Evolutionary conservation across 345 rosid species (phyloP).

Genomic region (Eucalyptus regnans): DNA sequence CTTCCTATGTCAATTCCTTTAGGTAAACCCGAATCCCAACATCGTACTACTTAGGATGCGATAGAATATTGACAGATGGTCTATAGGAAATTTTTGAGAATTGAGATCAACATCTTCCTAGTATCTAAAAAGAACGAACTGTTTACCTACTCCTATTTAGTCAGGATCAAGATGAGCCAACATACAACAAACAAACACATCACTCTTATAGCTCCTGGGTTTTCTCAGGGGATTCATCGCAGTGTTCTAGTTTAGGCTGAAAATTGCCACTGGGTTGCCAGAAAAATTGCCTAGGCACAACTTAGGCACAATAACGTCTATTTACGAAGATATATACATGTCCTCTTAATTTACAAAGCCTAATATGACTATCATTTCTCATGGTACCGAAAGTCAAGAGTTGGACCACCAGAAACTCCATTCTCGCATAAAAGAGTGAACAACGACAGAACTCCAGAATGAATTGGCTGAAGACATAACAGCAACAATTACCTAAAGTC

Average conservation of each 20-base stretch:
- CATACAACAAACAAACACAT: neutral
- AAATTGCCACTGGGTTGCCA: neutral
- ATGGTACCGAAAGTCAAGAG: neutral
- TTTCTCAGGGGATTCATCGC: neutral
- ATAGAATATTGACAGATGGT: neutral
- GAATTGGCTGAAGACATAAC: neutral
- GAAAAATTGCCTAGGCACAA: neutral
- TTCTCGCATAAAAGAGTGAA: neutral
- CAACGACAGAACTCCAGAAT: neutral
- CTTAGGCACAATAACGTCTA: neutral
- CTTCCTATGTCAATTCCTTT: neutral
- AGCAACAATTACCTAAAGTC: neutral
- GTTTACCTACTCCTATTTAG: neutral
- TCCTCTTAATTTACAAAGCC: neutral
- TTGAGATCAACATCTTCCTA: neutral
- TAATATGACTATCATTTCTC: neutral
- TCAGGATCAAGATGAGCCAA: neutral
- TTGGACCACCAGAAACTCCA: neutral
- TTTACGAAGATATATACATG: neutral
- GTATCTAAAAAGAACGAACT: neutral
- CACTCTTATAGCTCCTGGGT: neutral
- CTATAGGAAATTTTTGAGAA: neutral
- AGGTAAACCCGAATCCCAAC: neutral
- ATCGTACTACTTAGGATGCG: neutral
- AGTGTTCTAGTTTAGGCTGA: neutral